These are phyloP conservation scores for Periconia macrospinosa DNA, from an alignment of 2,329 filamentous ascomycete genomes.

Conservation along the genomic window DNA sequence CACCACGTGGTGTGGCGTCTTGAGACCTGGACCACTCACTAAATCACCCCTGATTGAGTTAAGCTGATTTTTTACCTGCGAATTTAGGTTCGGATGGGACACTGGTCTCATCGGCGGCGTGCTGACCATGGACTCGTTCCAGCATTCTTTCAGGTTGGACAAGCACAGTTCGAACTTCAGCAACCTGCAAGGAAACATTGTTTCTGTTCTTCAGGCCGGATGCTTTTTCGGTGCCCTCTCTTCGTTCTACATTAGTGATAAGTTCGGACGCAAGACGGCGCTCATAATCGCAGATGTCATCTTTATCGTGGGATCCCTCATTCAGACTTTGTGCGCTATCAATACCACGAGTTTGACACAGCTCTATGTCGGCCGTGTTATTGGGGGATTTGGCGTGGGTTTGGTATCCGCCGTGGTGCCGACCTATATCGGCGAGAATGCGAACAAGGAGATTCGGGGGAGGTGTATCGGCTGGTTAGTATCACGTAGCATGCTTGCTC, in stretches of 20 bases:
- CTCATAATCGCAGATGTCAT: conserved; percentile 48
- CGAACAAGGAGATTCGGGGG: conserved; percentile 46
- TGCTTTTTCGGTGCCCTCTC: conserved; percentile 50
- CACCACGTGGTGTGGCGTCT: too few relatives aligned
- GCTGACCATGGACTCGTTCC: conserved; percentile 46
- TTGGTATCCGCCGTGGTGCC: conserved; percentile 48
- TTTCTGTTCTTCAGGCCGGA: conserved; percentile 46
- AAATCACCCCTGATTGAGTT: too few relatives aligned
- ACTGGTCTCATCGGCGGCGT: conserved; percentile 35
- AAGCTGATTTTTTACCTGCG: too few relatives aligned
- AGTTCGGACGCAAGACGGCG: conserved; percentile 45
- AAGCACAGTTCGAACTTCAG: conserved; percentile 34
- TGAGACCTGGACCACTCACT: too few relatives aligned
- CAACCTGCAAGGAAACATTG: conserved; percentile 48
- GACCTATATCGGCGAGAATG: conserved; percentile 51
- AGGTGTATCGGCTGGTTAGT: conserved; percentile 42
- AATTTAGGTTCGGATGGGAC: conserved; percentile 44
- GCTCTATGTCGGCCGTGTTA: conserved; percentile 47
- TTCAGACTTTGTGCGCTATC: conserved; percentile 45
- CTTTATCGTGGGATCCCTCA: conserved; percentile 46
- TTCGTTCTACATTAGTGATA: conserved; percentile 47
- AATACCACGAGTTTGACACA: conserved; percentile 39
- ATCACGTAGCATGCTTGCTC: background rate
- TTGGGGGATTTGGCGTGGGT: conserved; percentile 50
- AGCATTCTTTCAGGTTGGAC: conserved; percentile 45